Evolutionary conservation across 2,329 filamentous ascomycete species (phyloP), one percentile per base, ranked within the genome.

Genomic region (Diplodia intermedia): DNA sequence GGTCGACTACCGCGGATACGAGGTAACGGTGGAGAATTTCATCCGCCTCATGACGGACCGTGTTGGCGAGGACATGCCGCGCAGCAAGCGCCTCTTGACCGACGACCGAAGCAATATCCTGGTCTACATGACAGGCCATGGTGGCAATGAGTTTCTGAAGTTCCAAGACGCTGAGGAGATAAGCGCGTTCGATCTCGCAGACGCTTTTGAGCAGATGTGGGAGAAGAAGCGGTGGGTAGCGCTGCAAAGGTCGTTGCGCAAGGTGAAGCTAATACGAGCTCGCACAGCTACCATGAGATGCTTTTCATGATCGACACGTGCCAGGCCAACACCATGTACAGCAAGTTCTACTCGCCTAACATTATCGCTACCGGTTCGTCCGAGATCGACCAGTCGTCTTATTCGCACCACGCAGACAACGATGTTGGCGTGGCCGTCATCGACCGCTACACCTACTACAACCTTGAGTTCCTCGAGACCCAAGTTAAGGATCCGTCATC

Each of bases 251-350:
- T 2, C 23, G 11, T 6, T 9, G 29, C 47, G 56, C 47, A 52
- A 33, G 26, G 11, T n/a, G 23, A 54, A 43, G 29, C 43, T 60
- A 57, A 23, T 33, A 29, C 23, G 49, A 38, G 14, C 50, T 26
- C 50, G 43, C 23, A 7, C 71, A 91, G 90, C 77, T 99, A 98
- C 80, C 92, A 98, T 79, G 95, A 99, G 81, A 89, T 99, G 73
- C 88, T 99, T 68, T 99, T 99, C 84, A 99, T 99, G 95, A 99
- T 99, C 81, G 95, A 99, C 79, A 99, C 95, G 0, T 99, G 95
- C 82, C 95, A 99, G 82, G 95, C 95, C 67, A 99, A 99, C 79
- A 99, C 95, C 38, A 97, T 99, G 93, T 99, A 97, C 82, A 94
- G 90, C 77, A 94, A 97, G 74, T 92, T 99, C 76, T 99, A 99